These are phyloP conservation scores for Mesembryanthemum crystallinum DNA, from an alignment of 148 eudicot species.

Conservation along the genomic window DNA sequence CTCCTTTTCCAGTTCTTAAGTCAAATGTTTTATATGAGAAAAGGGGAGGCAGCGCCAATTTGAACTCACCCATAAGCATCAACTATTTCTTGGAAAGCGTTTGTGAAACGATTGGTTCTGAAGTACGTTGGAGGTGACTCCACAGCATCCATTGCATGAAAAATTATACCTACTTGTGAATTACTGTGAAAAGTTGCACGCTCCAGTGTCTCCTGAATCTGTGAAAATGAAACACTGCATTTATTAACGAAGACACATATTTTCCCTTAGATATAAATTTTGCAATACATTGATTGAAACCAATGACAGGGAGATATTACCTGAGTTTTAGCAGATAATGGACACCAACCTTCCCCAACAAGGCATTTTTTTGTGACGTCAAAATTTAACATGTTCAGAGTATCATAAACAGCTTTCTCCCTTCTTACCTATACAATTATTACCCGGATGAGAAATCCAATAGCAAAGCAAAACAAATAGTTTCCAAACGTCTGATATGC, in stretches of 20 bases:
- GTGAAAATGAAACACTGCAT: constrained; percentile 15
- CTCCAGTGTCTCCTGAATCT: constrained; percentile 93
- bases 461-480: constrained; percentile 15
- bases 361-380: constrained; percentile 99
- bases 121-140: constrained; percentile 98
- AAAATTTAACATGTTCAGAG: constrained; percentile 94
- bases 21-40: background rate
- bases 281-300: background rate
- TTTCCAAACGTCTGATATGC: background rate
- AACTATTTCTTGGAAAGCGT: constrained; percentile 95
- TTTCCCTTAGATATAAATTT: constrained; percentile 3
- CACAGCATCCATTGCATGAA: constrained; percentile 78
- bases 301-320: constrained; percentile 37
- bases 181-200: constrained; percentile 94
- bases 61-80: constrained; percentile 95
- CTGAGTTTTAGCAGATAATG: constrained; percentile 80
- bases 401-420: constrained; percentile 97
- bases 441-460: constrained; percentile 7
- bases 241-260: constrained; percentile 19
- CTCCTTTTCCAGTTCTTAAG: background rate
- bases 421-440: constrained; percentile 67
- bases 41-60: background rate
- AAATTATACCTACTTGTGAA: constrained; percentile 95
- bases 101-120: constrained; percentile 81
- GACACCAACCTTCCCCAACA: constrained; percentile 99